These are phyloP conservation scores for Pseudogymnoascus destructans DNA, from an alignment of 2,329 filamentous ascomycete genomes.

Conservation along the genomic window DNA sequence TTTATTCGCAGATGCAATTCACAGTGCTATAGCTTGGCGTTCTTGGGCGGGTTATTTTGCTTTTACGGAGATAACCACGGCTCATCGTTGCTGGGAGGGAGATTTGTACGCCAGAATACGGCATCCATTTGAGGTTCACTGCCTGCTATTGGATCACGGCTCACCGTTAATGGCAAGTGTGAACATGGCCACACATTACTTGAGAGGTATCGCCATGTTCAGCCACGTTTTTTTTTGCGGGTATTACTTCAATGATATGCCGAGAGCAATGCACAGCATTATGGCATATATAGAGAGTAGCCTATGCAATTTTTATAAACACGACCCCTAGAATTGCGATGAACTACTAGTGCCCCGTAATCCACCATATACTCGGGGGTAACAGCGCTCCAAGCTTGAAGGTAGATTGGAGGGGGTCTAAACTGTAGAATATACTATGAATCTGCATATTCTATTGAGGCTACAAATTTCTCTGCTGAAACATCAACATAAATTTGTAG, in stretches of 20 bases:
- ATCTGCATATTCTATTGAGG: background rate
- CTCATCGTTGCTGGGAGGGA: background rate
- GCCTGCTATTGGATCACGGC: background rate
- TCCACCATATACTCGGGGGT: background rate
- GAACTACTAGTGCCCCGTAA: background rate
- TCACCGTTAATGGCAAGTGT: background rate
- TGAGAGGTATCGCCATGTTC: background rate
- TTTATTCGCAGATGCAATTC: background rate
- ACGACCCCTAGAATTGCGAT: background rate
- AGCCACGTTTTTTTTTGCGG: background rate
- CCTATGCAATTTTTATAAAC: background rate
- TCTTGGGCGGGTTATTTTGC: conserved; percentile 1
- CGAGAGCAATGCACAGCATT: background rate
- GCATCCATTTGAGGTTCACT: background rate
- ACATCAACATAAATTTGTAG: background rate
- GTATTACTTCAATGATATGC: background rate
- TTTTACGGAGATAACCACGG: background rate
- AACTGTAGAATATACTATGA: background rate
- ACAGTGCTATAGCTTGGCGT: background rate
- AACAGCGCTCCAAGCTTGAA: background rate
- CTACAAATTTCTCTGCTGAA: background rate
- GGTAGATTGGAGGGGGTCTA: background rate
- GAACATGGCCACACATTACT: background rate
- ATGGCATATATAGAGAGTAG: background rate
- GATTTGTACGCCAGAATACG: background rate